Percentiles rank a stretch among this genome's conserved stretches.
Conservation (phyloP, 202 grass and related monocot genomes). For the Digitaria exilis region DNA sequence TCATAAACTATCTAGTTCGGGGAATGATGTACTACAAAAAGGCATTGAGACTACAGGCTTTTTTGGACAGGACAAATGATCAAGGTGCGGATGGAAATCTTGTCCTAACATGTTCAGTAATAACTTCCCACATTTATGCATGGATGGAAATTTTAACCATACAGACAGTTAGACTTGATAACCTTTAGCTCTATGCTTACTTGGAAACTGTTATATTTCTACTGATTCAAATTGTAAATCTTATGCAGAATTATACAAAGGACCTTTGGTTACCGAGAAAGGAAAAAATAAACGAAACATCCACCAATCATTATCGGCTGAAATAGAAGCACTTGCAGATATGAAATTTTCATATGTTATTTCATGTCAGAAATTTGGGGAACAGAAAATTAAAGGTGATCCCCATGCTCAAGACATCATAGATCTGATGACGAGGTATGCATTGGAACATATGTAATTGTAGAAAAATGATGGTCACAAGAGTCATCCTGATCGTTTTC, state of each 20-base stretch:
- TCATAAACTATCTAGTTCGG: conserved; percentile 58
- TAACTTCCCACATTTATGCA: not conserved
- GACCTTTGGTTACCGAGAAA: conserved; percentile 51
- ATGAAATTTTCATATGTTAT: conserved; percentile 96
- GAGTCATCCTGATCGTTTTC: conserved; percentile 31
- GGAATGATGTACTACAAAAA: conserved; percentile 95
- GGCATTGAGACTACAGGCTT: conserved; percentile 80
- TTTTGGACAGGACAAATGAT: conserved; percentile 72
- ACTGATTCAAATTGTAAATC: conserved; percentile 27
- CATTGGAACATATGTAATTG: conserved; percentile 29
- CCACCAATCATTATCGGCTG: conserved; percentile 53
- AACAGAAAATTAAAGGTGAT: conserved; percentile 84
- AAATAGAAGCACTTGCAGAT: conserved; percentile 74
- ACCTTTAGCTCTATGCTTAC: conserved; percentile 6
- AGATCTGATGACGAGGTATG: conserved; percentile 87
- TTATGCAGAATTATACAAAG: conserved; percentile 69
- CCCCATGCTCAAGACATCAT: conserved; percentile 88
- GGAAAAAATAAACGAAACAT: conserved; percentile 65
- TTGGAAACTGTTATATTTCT: conserved; percentile 14
- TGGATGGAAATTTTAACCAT: conserved; percentile 5
- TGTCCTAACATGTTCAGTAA: conserved; percentile 1
- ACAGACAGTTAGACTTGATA: not conserved
- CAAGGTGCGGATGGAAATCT: conserved; percentile 49
- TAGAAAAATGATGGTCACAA: conserved; percentile 29
- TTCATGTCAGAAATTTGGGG: conserved; percentile 91